Evolutionary conservation across 2,329 filamentous ascomycete species (phyloP), one percentile per base, ranked within the genome.

Genomic region (Coleophoma crateriformis): DNA sequence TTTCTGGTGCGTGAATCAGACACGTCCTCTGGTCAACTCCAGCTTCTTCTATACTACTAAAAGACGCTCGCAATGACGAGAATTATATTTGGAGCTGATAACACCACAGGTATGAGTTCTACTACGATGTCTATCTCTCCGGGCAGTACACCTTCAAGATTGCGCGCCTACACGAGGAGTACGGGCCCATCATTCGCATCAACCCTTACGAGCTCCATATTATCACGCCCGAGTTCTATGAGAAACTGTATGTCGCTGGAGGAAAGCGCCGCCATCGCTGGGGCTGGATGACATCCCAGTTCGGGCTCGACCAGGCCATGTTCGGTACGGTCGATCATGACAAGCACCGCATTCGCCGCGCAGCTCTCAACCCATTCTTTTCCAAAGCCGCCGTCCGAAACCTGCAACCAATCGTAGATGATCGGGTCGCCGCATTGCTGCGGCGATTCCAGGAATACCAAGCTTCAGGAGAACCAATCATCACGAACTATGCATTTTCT

Each of bases 111-210:
- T 27, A 27, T 43, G 54, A 61, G 38, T 45, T 53, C 13, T 75
- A 72, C 57, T 73, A 73, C 50, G 71, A 75, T 49, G 61, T 73
- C 17, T 48, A 70, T 39, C 60, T 67, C 6, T 65, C 67, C 5
- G 72, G 71, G 2, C 62, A 71, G 56, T 74, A 72, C 51, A 71
- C 63, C 13, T 70, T 66, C 56, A 65, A 72, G 49, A 70, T 75
- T 20, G 57, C 63, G 40, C 60, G 68, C 46, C 57, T 75, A 56
- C 72, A 75, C 55, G 57, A 68, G 43, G 54, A 60, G 53, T 75
- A 73, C 49, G 72, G 72, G 5, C 63, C 65, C 1, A 64, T 69
- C n/a, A 53, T 68, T 33, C 57, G 65, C 10, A 62, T 68, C 51
- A 66, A 61, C 33, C 62, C 66, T 1, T 66, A 66, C 58, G 71